Conservation (phyloP, 164 flowering plant genomes). For the Piper betle region DNA sequence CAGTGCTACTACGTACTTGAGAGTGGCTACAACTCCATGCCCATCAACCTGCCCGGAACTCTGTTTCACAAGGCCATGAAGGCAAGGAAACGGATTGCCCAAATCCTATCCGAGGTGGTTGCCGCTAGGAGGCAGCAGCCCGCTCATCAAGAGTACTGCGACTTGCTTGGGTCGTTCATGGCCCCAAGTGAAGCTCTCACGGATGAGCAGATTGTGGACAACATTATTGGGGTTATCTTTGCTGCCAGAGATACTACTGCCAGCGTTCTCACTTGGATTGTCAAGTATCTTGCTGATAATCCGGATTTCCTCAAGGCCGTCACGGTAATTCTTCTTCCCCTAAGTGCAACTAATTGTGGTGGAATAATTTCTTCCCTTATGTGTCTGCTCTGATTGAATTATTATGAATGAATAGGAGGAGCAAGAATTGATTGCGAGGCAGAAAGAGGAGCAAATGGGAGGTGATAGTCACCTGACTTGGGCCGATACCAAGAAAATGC, state of each 20-base stretch:
- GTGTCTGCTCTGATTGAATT: not conserved
- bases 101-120: constrained; percentile 60
- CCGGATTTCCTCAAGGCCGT: constrained; percentile 72
- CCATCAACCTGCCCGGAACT: constrained; percentile 87
- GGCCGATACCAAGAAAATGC: constrained; percentile 87
- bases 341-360: not conserved
- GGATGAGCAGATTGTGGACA: constrained; percentile 86
- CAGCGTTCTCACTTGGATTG: constrained; percentile 81
- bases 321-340: constrained; percentile 37
- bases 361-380: not conserved
- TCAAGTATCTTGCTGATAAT: constrained; percentile 85
- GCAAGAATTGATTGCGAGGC: constrained; percentile 46
- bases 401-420: constrained; percentile 45
- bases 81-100: constrained; percentile 64
- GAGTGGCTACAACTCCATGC: constrained; percentile 96
- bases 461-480: constrained; percentile 37
- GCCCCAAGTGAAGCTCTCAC: constrained; percentile 58
- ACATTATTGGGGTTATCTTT: constrained; percentile 89
- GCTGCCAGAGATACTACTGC: constrained; percentile 99
- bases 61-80: constrained; percentile 85
- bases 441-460: constrained; percentile 21
- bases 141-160: constrained; percentile 22
- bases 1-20: constrained; percentile 75
- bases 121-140: constrained; percentile 41
- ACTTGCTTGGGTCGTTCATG: constrained; percentile 85